phyloP scores from a whole-genome alignment of 176 grass and related monocot genomes.

The Phragmites australis region DNA sequence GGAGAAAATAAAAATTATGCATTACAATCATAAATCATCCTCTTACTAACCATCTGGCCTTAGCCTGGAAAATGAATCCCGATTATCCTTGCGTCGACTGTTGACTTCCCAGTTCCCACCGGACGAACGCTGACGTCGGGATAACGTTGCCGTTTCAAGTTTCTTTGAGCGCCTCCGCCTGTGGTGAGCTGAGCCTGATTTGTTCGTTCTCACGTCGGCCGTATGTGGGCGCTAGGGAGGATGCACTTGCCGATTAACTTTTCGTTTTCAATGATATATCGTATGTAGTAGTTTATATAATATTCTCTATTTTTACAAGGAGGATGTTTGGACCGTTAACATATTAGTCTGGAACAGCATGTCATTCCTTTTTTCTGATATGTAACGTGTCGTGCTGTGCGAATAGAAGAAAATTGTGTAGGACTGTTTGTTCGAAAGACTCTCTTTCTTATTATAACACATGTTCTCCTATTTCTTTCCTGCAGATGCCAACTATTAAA shows the following conservation, averaged over 20 bases:
- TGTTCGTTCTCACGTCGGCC: background rate
- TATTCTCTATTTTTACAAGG: no score
- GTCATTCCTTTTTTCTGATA: no score
- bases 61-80: background rate
- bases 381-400: no score
- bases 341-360: no score
- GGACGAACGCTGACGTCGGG: background rate
- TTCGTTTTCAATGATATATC: no score
- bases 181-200: background rate
- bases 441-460: no score
- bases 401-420: no score
- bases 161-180: background rate
- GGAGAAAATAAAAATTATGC: background rate
- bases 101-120: constrained; percentile 5
- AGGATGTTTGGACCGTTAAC: no score
- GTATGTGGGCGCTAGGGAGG: background rate
- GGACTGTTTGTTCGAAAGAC: no score
- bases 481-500: no score
- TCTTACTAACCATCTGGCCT: background rate
- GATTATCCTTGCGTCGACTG: background rate
- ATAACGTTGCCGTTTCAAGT: background rate
- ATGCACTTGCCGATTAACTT: background rate
- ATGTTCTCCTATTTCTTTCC: no score
- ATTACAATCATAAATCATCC: background rate
- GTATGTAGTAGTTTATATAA: no score